A percentile compares a stretch with the other conserved stretches of the same genome.
Evolutionary conservation across 805 yeast genomes (phyloP).

Genomic region (Ogataea salicorniae): DNA sequence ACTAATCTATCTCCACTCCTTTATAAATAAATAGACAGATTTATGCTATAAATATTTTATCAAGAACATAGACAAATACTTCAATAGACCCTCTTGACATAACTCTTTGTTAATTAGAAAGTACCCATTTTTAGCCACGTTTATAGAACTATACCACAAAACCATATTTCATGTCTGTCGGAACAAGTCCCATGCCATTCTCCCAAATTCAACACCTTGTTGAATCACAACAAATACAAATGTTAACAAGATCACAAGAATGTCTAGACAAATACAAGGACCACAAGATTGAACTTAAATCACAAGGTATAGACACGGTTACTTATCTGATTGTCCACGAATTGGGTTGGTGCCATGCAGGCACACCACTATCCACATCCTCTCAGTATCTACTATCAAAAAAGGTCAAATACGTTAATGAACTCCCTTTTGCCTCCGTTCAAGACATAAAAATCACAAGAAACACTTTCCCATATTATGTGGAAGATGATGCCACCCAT

Average conservation of each 20-base stretch:
- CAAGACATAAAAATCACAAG: constrained; percentile 40
- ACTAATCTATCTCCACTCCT: too few relatives aligned
- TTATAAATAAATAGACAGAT: too few relatives aligned
- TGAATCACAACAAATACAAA: constrained; percentile 37
- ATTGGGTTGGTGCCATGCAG: constrained; percentile 43
- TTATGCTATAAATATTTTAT: too few relatives aligned
- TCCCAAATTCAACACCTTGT: constrained; percentile 35
- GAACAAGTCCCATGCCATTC: constrained; percentile 41
- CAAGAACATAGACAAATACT: too few relatives aligned
- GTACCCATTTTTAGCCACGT: too few relatives aligned
- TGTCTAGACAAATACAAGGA: constrained; percentile 39
- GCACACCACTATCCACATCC: constrained; percentile 13
- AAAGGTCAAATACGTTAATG: constrained; percentile 27
- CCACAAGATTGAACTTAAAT: constrained; percentile 38
- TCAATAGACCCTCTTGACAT: too few relatives aligned
- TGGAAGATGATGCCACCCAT: constrained; percentile 48
- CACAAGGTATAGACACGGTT: constrained; percentile 36
- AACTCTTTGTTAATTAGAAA: too few relatives aligned
- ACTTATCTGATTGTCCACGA: constrained; percentile 43
- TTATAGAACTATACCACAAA: background rate
- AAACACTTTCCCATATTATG: constrained; percentile 66
- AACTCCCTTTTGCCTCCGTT: constrained; percentile 36
- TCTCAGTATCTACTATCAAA: constrained; percentile 9
- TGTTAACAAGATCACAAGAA: constrained; percentile 43
- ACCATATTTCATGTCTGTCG: background rate